A percentile compares a stretch with the other conserved stretches of the same genome.
Evolutionary conservation across 2,329 filamentous ascomycete species (phyloP).

Genomic region (Ophioceras dolichostomum): DNA sequence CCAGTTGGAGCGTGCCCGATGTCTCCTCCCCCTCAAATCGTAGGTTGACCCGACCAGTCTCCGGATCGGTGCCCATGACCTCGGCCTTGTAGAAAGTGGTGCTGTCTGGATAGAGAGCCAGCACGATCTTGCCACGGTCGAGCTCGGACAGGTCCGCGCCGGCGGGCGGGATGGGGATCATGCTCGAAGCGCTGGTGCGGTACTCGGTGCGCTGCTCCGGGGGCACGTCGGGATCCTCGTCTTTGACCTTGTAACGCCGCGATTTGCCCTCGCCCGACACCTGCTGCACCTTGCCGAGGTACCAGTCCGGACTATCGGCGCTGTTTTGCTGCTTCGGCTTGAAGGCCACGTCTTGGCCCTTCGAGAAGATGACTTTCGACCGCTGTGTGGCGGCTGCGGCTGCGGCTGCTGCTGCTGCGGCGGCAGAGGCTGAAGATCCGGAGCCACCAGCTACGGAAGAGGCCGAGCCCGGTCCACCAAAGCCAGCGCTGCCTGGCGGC

Average conservation of each 20-base stretch:
- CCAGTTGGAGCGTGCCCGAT: slow-evolving; percentile 59
- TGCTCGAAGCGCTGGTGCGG: slow-evolving; percentile 58
- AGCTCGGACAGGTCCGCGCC: slow-evolving; percentile 43
- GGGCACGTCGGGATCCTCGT: slow-evolving; percentile 60
- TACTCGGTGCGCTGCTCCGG: slow-evolving; percentile 54
- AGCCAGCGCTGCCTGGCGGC: slow-evolving; percentile 22
- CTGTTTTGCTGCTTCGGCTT: slow-evolving; percentile 37
- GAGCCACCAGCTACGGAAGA: neutral
- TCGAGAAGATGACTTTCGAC: slow-evolving; percentile 44
- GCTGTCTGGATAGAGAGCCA: slow-evolving; percentile 72
- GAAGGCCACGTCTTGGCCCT: slow-evolving; percentile 55
- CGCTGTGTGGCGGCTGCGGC: slow-evolving; percentile 22
- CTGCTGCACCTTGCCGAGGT: slow-evolving; percentile 65
- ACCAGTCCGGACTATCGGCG: slow-evolving; percentile 48
- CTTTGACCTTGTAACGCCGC: slow-evolving; percentile 66
- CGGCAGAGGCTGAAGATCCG: neutral
- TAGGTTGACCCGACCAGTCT: slow-evolving; percentile 43
- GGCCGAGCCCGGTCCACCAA: slow-evolving; percentile 1
- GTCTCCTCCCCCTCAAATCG: slow-evolving; percentile 75
- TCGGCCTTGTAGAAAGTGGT: slow-evolving; percentile 80
- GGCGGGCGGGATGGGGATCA: slow-evolving; percentile 61
- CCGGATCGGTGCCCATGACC: slow-evolving; percentile 55
- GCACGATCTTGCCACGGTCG: slow-evolving; percentile 56
- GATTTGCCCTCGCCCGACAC: slow-evolving; percentile 68
- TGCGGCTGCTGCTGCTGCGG: neutral